Percentiles rank a stretch among this genome's conserved stretches.
Evolutionary conservation across 169 alveolate genomes (phyloP).

Genomic region (Eimeria acervulina): DNA sequence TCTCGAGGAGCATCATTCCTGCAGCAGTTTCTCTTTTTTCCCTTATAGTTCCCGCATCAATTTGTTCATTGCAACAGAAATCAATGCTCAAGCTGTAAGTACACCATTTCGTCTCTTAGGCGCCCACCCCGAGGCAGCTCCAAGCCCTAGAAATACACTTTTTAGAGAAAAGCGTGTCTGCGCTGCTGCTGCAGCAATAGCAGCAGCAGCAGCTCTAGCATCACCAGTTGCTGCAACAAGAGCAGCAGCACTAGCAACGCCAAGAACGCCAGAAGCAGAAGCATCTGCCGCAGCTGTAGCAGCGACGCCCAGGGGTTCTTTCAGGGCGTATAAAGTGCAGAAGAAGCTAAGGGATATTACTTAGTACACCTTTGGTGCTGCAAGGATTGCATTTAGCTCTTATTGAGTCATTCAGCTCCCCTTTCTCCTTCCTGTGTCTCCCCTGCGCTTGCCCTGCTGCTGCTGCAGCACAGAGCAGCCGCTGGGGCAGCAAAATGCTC

Average conservation of each 20-base stretch:
- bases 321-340: neutral
- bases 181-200: neutral
- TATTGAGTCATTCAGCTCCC: too few relatives aligned
- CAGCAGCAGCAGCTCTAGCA: slow-evolving; percentile 16
- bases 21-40: neutral
- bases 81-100: too few relatives aligned
- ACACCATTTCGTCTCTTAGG: neutral
- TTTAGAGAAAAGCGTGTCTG: neutral
- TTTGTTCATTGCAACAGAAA: neutral
- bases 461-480: neutral
- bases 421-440: neutral
- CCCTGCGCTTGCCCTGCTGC: neutral
- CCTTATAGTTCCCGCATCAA: neutral
- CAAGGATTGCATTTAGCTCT: neutral
- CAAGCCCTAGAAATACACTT: neutral
- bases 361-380: neutral
- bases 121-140: neutral
- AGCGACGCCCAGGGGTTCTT: neutral
- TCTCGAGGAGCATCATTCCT: neutral
- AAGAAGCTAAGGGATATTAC: neutral
- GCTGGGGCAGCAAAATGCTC: slow-evolving; percentile 40
- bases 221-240: neutral
- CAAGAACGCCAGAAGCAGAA: neutral
- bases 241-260: neutral
- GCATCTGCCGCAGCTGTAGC: neutral